A percentile compares a stretch with the other conserved stretches of the same genome.
Evolutionary conservation across 2,329 filamentous ascomycete species (phyloP).

Genomic region (Fusarium temperatum): DNA sequence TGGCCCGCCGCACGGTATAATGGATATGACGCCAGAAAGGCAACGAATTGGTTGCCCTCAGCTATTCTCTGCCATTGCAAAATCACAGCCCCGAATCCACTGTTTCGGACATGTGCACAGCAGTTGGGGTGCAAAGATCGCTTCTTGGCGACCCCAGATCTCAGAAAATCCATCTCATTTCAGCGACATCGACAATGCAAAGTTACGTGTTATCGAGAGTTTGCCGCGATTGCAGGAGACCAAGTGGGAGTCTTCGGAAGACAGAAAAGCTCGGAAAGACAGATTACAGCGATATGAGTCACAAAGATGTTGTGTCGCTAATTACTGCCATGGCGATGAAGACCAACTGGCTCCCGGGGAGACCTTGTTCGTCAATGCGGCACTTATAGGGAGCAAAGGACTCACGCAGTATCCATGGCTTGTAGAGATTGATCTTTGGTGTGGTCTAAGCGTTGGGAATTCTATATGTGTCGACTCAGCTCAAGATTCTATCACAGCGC

Average conservation of each 20-base stretch:
- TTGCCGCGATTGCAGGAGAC: conserved; percentile 29
- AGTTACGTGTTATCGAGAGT: conserved; percentile 50
- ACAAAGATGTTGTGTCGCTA: conserved; percentile 12
- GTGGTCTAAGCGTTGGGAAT: too few relatives aligned
- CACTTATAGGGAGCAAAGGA: neutral
- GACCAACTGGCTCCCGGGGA: neutral
- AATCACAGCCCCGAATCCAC: conserved; percentile 45
- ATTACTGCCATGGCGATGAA: neutral
- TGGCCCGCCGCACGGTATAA: conserved; percentile 50
- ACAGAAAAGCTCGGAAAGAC: neutral
- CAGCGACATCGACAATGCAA: conserved; percentile 57
- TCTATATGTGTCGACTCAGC: neutral
- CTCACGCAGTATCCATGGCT: conserved; percentile 23
- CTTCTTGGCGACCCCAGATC: conserved; percentile 54
- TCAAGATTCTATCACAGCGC: too few relatives aligned
- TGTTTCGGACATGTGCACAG: conserved; percentile 50
- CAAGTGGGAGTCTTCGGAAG: neutral
- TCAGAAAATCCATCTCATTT: conserved; percentile 52
- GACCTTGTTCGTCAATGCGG: conserved; percentile 33
- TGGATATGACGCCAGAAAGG: conserved; percentile 49
- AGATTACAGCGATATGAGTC: neutral
- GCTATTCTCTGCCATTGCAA: conserved; percentile 44
- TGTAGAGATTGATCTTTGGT: conserved; percentile 14
- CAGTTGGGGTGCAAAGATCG: conserved; percentile 52
- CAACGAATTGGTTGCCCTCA: conserved; percentile 45